Evolutionary conservation across 2,329 filamentous ascomycete genomes (phyloP), one percentile per base, ranked within the genome.

Genomic region (Pestalotiopsis sp.): DNA sequence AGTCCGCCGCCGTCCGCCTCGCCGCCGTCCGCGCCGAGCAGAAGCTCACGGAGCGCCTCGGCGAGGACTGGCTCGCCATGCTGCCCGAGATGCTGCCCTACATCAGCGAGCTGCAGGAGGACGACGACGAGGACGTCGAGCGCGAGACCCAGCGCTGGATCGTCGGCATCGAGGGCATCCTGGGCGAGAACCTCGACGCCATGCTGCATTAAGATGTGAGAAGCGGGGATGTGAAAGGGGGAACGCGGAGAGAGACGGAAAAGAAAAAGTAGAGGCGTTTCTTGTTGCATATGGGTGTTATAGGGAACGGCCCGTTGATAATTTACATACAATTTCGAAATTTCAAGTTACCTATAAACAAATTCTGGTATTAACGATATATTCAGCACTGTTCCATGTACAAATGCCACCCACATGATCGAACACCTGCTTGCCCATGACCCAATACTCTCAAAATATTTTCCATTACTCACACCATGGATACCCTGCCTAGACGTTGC

Each of bases 71-170:
- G 96, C 82, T 99, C 69, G 88, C 91, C 1, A 88, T 97, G 83
- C 80, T 98, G 77, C 94, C 95, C 0, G 96, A 99, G 86, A 98
- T 98, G 92, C 82, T 99, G 78, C 95, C 97, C 23, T 93, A 95
- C 72, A 97, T 99, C 74, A 97, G 93, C 76, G 96, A 99, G 83
- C 80, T 97, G 76, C 92, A 97, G 82, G 96, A 99, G 78, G 96
- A 99, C 78, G 96, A 98, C 73, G 95, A 98, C 77, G 96, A 98
- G 82, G 86, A 87, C 36, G 95, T 99, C 27, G 96, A 99, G 83
- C 86, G 90, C 76, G 95, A 97, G 84, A 95, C 94, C 49, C 88
- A 95, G 77, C 86, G 90, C 75, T 98, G 96, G 95, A 96, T 98
- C 74, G 88, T 91, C 77, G 90, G 91, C 81, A 97, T 99, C 77